Percentiles rank a stretch among this genome's conserved stretches.
Conservation (phyloP, 83 land plant genomes). For the Diphasiastrum complanatum region DNA sequence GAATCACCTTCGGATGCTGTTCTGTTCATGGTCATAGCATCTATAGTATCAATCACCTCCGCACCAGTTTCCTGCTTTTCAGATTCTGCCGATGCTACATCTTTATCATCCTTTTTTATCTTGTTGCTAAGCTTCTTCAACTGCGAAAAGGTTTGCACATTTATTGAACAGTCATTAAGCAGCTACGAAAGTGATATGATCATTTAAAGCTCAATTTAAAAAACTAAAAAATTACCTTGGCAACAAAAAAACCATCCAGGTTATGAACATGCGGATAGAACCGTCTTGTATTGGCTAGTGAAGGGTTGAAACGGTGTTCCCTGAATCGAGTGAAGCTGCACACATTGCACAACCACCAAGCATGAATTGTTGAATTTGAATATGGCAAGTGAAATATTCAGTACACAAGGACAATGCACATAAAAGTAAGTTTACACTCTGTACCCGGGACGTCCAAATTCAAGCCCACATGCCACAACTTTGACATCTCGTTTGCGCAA, state of each 20-base stretch:
- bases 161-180: background rate
- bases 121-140: conserved; percentile 16
- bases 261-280: conserved; percentile 96
- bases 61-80: background rate
- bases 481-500: conserved; percentile 80
- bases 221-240: conserved; percentile 51
- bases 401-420: background rate
- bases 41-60: too few relatives aligned
- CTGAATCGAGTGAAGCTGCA: conserved; percentile 61
- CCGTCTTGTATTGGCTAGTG: conserved; percentile 67
- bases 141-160: background rate
- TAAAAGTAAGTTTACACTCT: conserved; percentile 3
- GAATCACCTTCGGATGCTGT: background rate
- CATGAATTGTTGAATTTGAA: background rate
- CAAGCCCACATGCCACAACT: conserved; percentile 83
- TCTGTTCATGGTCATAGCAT: too few relatives aligned
- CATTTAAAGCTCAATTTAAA: background rate
- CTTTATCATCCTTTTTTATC: background rate
- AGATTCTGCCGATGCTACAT: background rate
- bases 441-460: conserved; percentile 90
- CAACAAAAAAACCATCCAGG: conserved; percentile 98
- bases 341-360: too few relatives aligned
- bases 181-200: background rate
- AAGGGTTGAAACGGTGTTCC: conserved; percentile 73
- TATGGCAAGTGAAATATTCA: background rate